These are phyloP conservation scores for Dictyostelium firmibasis DNA, from an alignment of 78 protist genomes.

Conservation along the genomic window DNA sequence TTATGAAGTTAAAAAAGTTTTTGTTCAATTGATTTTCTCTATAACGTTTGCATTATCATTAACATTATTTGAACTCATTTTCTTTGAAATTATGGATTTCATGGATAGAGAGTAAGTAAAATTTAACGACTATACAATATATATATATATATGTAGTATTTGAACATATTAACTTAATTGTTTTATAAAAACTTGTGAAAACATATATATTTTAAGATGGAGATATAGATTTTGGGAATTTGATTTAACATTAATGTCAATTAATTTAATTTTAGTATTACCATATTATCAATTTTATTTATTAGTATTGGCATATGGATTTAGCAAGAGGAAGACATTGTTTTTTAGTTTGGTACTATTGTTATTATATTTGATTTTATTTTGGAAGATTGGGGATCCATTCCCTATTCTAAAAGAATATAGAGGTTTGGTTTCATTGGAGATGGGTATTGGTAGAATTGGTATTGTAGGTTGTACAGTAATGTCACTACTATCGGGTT, in stretches of 20 bases:
- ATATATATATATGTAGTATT: no score
- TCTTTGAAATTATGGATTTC: slow-evolving; percentile 89
- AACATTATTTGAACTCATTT: slow-evolving; percentile 89
- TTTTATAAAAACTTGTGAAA: no score
- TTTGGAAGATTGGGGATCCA: slow-evolving; percentile 89
- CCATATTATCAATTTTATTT: slow-evolving; percentile 83
- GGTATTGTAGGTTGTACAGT: slow-evolving; percentile 89
- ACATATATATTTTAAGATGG: slow-evolving; percentile 38
- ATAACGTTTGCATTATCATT: slow-evolving; percentile 83
- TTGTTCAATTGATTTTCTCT: slow-evolving; percentile 77
- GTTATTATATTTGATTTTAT: slow-evolving; percentile 46
- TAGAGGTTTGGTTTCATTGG: slow-evolving; percentile 80
- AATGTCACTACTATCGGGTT: slow-evolving; percentile 90
- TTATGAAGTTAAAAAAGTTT: slow-evolving; percentile 76
- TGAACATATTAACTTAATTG: no score
- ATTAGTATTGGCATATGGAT: slow-evolving; percentile 34
- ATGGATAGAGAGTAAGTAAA: slow-evolving; percentile 76
- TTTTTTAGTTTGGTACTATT: slow-evolving; percentile 27
- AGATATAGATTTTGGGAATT: slow-evolving; percentile 81
- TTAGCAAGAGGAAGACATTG: slow-evolving; percentile 6
- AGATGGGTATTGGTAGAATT: slow-evolving; percentile 85
- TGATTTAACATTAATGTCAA: slow-evolving; percentile 51
- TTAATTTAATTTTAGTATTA: slow-evolving; percentile 50
- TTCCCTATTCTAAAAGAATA: slow-evolving; percentile 86
- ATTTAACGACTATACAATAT: no score